Conservation (phyloP, 352 stramenopile species). For the Pythium dissotocum region DNA sequence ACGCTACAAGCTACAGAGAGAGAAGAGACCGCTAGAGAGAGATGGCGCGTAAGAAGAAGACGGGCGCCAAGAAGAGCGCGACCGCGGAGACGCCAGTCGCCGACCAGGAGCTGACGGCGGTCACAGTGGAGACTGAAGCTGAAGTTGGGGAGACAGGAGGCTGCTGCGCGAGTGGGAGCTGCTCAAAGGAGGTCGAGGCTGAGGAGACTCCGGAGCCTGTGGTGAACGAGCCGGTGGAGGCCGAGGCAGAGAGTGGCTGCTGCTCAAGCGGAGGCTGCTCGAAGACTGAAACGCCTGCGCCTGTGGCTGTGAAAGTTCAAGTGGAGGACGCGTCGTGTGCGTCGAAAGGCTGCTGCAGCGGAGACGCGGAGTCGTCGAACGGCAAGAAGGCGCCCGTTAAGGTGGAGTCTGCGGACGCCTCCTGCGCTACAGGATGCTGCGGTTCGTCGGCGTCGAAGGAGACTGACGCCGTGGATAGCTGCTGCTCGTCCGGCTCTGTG, state of each 20-base stretch:
- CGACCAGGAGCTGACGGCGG: background rate
- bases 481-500: slow-evolving; percentile 4
- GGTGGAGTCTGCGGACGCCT: background rate
- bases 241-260: background rate
- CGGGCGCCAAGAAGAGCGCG: background rate
- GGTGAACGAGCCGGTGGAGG: background rate
- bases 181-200: background rate
- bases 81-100: no score
- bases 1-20: background rate
- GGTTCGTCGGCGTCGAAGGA: background rate
- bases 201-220: background rate
- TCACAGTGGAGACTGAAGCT: background rate
- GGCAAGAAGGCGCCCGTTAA: background rate
- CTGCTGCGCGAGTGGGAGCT: background rate
- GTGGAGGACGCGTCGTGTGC: slow-evolving; percentile 3
- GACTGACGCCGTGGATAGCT: background rate
- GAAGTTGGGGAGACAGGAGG: background rate
- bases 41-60: slow-evolving; percentile 1
- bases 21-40: background rate
- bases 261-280: background rate
- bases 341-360: slow-evolving; percentile 15
- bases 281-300: background rate
- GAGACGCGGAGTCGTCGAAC: background rate
- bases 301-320: background rate
- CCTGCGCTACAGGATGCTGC: background rate